Base-by-base conservation (phyloP, 805 yeast genomes). In the Starmerella etchellsii region DNA sequence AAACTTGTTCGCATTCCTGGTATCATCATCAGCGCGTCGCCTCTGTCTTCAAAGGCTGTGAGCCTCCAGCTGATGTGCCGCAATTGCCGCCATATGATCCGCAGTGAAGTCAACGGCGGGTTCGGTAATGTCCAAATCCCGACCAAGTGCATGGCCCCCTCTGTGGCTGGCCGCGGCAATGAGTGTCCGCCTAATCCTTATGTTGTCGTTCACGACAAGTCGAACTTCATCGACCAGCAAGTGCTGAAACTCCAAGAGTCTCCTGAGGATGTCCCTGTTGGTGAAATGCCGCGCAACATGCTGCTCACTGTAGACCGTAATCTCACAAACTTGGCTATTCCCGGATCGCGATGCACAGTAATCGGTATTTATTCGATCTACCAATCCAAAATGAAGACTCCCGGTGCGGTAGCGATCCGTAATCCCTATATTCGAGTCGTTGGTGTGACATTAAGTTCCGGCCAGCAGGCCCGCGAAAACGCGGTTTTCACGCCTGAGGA, bases 231-330 rank as follows among this genome's bases (percentile, higher is more conserved):
- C 40, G 97, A 91, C 62, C 97, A 93, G 59, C 99, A 91, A 62
- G 76, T 80, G 24, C 69, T 91, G 54, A 91, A 91, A 60, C 68
- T 91, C 42, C 99, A 91, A 61, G 98, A 91, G 59, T 70, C 91
- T n/a, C 96, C 97, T 11, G 99, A 91, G 59, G 82, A 82, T 78
- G 96, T 91, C 2, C 99, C 98, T 1, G 94, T 91, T 23, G 98
- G 99, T 51, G 99, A 91, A 64, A 79, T 91, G 84, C 99, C 99
- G 8, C 74, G 99, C 52, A 94, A 91, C 55, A 78, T 91, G 31
- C 57, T 83, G 43, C 68, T 91, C 48, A 81, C 91, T 32, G 83
- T 84, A 26, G 97, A 91, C 59, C 71, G 98, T 46, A 82, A 81
- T 53, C 66, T 91, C 57, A 80, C 95, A 22, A 91, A 91, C 63